Percentiles rank a stretch among this genome's conserved stretches.
phyloP scores from a whole-genome alignment of 192 early-diverging fungal species.

The Coemansia sp. region DNA sequence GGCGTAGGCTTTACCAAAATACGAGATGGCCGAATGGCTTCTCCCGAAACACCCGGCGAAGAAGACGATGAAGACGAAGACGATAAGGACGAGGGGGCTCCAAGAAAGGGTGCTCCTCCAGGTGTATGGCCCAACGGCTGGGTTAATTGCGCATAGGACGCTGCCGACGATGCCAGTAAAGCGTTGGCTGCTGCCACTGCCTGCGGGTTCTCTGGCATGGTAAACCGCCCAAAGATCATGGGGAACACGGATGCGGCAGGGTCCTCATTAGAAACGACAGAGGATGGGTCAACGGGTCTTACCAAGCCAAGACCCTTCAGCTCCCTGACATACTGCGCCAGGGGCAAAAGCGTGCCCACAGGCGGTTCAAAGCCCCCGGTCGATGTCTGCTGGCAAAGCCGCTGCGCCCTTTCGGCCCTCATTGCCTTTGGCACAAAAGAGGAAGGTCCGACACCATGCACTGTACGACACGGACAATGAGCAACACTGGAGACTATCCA shows the following conservation, averaged over 20 bases:
- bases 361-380: conserved; percentile 14
- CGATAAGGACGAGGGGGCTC: not conserved
- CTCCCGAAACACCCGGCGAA: not conserved
- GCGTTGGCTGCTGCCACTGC: conserved; percentile 39
- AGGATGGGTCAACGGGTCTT: conserved; percentile 33
- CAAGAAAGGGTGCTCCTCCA: conserved; percentile 25
- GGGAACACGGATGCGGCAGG: conserved; percentile 37
- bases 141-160: conserved; percentile 32
- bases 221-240: conserved; percentile 47
- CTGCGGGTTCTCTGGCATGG: conserved; percentile 32
- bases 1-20: conserved; percentile 42
- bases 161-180: conserved; percentile 32
- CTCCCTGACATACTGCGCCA: conserved; percentile 32
- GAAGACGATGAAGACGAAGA: not conserved
- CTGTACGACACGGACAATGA: conserved; percentile 44
- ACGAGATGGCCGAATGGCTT: conserved; percentile 16
- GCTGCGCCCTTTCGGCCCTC: not conserved
- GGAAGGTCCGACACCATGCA: conserved; percentile 46
- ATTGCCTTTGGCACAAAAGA: conserved; percentile 36
- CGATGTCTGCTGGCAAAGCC: conserved; percentile 6
- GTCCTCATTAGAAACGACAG: conserved; percentile 24
- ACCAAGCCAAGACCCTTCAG: conserved; percentile 41
- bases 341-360: conserved; percentile 29
- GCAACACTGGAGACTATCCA: conserved; percentile 49
- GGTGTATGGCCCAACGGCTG: conserved; percentile 21